Base-by-base conservation (phyloP, 2,329 filamentous ascomycete genomes). In the Hymenoscyphus repandus region DNA sequence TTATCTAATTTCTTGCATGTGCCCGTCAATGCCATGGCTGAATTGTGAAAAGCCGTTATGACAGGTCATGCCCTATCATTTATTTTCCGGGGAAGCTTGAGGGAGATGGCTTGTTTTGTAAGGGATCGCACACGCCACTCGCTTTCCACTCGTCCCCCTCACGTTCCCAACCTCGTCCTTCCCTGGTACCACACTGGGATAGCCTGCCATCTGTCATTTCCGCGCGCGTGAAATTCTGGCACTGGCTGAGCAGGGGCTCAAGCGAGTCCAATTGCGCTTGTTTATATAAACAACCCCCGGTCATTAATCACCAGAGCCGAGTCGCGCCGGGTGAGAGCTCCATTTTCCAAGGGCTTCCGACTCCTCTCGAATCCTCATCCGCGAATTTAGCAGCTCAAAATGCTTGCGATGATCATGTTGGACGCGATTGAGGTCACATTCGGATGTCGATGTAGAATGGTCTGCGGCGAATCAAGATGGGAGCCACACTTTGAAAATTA, bases 51-150 rank as follows among this genome's bases (percentile, higher is more conserved):
- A 17, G n/a, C 38, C 10, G 12, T n/a, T 43, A 6, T n/a, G 40
- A 43, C 40, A 31, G 22, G 22, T 43, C 40, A 43, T 43, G 22
- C 22, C 40, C 40, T 43, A 43, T 32, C 32, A 34, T 41, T 27
- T 15, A 17, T 34, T 12, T 42, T 42, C 33, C 17, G 45, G 45
- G 45, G 45, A 27, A 47, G 45, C 18, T 13, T 37, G 12, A 31
- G 27, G 10, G 43, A 17, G 15, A 15, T 5, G 20, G 31, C 27
- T 32, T 44, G 11, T n/a, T 27, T 20, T 27, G 22, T 27, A 37
- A 37, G 34, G 41, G n/a, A 44, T 31, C 11, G 31, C 20, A 32
- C 30, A 33, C n/a, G 30, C n/a, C 12, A 33, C 15, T 13, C 43
- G n/a, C 15, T 32, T 39, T 36, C 22, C 41, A 32, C 15, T 41